Conservation (phyloP, 1,284 basidiomycete genomes). For the Vanrija humicola region DNA sequence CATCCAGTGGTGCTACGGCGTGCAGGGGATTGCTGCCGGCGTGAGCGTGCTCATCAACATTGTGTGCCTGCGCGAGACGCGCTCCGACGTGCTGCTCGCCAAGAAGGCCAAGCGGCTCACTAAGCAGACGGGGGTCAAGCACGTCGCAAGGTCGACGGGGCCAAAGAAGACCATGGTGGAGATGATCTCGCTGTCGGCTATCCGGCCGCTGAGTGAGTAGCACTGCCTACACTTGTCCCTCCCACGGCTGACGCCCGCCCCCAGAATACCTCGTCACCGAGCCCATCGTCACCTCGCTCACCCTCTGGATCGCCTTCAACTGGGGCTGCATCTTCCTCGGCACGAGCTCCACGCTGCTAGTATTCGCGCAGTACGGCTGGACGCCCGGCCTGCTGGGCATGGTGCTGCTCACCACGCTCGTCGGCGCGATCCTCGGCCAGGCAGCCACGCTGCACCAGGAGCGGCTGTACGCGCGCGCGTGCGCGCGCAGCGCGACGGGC, state of each 20-base stretch:
- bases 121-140: constrained; percentile 42
- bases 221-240: too few species aligned
- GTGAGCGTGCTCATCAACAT: constrained; percentile 31
- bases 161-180: constrained; percentile 27
- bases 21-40: constrained; percentile 31
- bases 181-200: constrained; percentile 38
- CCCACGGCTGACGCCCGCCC: constrained; percentile 6
- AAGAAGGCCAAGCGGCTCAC: constrained; percentile 44
- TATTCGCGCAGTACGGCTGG: constrained; percentile 41
- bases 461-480: constrained; percentile 28
- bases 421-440: constrained; percentile 68
- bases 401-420: constrained; percentile 44
- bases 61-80: constrained; percentile 44
- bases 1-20: constrained; percentile 42
- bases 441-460: constrained; percentile 57
- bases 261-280: constrained; percentile 49
- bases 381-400: constrained; percentile 29
- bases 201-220: constrained; percentile 40
- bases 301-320: constrained; percentile 50
- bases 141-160: constrained; percentile 26
- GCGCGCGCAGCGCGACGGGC: constrained; percentile 30
- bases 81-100: constrained; percentile 51
- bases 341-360: constrained; percentile 29
- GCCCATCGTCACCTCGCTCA: constrained; percentile 50
- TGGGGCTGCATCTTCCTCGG: constrained; percentile 45